Percentiles rank a stretch among this genome's conserved stretches.
phyloP scores from a whole-genome alignment of 495 filamentous ascomycete species.

The Friedmanniomyces simplex region DNA sequence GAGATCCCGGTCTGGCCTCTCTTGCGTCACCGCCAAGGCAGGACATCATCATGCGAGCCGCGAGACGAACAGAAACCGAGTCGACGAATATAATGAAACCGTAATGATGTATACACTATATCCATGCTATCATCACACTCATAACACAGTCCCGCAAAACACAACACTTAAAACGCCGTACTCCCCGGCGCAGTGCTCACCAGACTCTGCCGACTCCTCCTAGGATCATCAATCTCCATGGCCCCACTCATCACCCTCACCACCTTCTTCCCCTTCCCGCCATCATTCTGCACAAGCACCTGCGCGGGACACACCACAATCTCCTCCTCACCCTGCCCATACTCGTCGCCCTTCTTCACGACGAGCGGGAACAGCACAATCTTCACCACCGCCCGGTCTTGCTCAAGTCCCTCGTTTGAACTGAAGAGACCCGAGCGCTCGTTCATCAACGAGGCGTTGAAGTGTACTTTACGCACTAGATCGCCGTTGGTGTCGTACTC shows the following conservation, averaged over 20 bases:
- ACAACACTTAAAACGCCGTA: constrained; percentile 9
- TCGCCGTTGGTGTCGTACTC: constrained; percentile 92
- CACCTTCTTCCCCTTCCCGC: constrained; percentile 31
- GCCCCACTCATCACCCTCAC: constrained; percentile 35
- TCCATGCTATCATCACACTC: neutral
- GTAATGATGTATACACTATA: neutral
- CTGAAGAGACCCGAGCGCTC: constrained; percentile 63
- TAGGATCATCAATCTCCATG: constrained; percentile 32
- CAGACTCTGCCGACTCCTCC: constrained; percentile 23
- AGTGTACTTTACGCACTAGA: constrained; percentile 65
- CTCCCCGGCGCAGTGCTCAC: constrained; percentile 17
- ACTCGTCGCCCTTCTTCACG: constrained; percentile 85
- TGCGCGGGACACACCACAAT: constrained; percentile 89
- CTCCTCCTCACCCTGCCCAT: constrained; percentile 75
- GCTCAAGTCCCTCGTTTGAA: constrained; percentile 65
- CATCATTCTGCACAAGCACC: constrained; percentile 56
- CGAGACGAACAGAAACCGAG: no score
- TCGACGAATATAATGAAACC: neutral
- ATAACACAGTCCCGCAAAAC: neutral
- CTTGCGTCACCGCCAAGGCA: neutral
- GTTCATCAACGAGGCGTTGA: constrained; percentile 88
- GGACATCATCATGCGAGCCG: neutral
- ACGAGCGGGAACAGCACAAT: constrained; percentile 90
- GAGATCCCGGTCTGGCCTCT: neutral
- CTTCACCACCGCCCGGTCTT: constrained; percentile 63